Evolutionary conservation across 768 basidiomycete species (phyloP), one percentile per base, ranked within the genome.

Genomic region (Dioszegia aurantiaca): DNA sequence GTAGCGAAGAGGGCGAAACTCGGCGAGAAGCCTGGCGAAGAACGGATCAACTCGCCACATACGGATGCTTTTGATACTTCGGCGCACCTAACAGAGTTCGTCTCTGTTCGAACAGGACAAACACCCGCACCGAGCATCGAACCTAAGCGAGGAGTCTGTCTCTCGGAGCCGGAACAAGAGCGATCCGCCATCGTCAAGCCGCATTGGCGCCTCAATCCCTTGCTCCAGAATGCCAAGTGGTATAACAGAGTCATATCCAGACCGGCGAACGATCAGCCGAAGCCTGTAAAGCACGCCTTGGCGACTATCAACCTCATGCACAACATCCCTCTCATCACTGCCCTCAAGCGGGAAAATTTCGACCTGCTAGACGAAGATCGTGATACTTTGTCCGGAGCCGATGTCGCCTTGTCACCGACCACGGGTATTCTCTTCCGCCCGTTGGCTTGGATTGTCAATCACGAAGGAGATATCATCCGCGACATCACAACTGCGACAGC

Each of bases 361-460:
- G 51, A 40, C 12, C 11, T 37, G 16, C 19, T 53, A 8, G 51
- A 53, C 17, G 21, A 53, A 28, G 51, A 53, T 23, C 24, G 36
- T 2, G 2, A 4, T 14, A 53, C 36, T 1, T 11, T 53, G 8
- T 40, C 37, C 21, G 54, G 54, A 2, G 54, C 26, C 41, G 54
- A 55, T 31, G 14, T 55, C 8, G 41, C 30, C n/a, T 6, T 55
- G 2, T 44, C 41, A 17, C 42, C 54, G 4, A 31, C 54, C 2
- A 31, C 41, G 21, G 54, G 54, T 19, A 43, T 55, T 27, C 33
- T 55, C 42, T 43, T 55, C 24, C 54, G 54, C 1, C 40, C 39
- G 17, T 4, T 54, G 6, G 2, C 6, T 12, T 14, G 39, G 17
- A 23, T 52, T 10, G 17, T 44, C 27, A 3, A 5, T 27, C 4